Evolutionary conservation across 1,284 basidiomycete genomes (phyloP), one percentile per base, ranked within the genome.

Genomic region (Sphagnurus paluster): DNA sequence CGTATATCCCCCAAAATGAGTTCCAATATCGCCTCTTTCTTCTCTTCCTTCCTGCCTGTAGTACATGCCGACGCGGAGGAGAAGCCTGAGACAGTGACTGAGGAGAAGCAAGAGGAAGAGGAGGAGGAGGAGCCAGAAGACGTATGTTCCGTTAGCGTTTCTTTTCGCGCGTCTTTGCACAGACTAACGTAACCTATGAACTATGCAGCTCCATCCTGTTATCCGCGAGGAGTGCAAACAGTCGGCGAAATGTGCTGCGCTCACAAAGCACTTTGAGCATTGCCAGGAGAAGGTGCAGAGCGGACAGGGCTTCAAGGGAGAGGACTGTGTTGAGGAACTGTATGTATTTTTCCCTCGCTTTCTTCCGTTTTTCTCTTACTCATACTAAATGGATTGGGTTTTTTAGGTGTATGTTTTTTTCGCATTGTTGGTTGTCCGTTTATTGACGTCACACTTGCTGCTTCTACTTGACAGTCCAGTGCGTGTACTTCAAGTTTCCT

Each of bases 281-380:
- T 97, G 93, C 69, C 79, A 88, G 62, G 88, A 95, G 68, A 93
- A 92, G 70, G 84, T 95, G 42, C 72, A 84, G 51, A 75, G 72
- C 24, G 93, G 93, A 32, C 65, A 93, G 61, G 91, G 90, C 38
- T 91, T 80, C 79, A 83, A 90, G 64, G 80, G 81, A 54, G 92
- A 95, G 75, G 90, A 93, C 64, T 95, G 92, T 64, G 89, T 94
- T 41, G 92, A 93, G 72, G 93, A 95, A 77, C 68, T 90, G 84
- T 89, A 59, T 49, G 72, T 74, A 32, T 28, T 48, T 30, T 41
- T 19, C 54, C 16, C 41, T 34, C 14, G 37, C 35, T 43, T 41
- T 24, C 41, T 45, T 49, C 20, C 21, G 33, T 13, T 32, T 20
- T 21, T 48, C 35, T 56, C 44, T 43, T 14, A 48, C 29, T 39